Evolutionary conservation across 768 basidiomycete species (phyloP).

Genomic region (Lentinula raphanica): DNA sequence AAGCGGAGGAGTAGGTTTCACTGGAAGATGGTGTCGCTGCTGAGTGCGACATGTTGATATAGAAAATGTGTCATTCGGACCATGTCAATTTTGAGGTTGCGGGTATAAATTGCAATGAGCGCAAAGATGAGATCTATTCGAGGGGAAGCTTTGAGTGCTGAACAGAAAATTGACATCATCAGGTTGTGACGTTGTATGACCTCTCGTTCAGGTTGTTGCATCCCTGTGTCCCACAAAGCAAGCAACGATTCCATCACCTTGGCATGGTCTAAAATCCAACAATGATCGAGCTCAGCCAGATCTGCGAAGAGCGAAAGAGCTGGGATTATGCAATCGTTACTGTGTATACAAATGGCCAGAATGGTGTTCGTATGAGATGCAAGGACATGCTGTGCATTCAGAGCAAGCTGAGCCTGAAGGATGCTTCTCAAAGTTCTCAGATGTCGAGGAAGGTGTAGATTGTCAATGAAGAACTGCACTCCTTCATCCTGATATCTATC

Average conservation of each 20-base stretch:
- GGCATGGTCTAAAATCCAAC: slow-evolving; percentile 67
- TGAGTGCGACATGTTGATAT: slow-evolving; percentile 77
- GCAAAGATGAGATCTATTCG: slow-evolving; percentile 89
- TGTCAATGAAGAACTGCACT: slow-evolving; percentile 75
- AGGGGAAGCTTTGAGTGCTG: slow-evolving; percentile 60
- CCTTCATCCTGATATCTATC: slow-evolving; percentile 87
- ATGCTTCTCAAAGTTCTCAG: slow-evolving; percentile 83
- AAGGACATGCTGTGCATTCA: slow-evolving; percentile 65
- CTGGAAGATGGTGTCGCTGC: slow-evolving; percentile 60
- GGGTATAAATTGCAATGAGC: slow-evolving; percentile 73
- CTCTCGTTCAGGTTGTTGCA: slow-evolving; percentile 43
- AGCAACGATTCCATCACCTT: slow-evolving; percentile 69
- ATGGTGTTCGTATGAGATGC: slow-evolving; percentile 53
- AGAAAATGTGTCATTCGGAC: slow-evolving; percentile 78
- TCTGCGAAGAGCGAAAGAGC: slow-evolving; percentile 76
- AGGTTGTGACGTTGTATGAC: slow-evolving; percentile 55
- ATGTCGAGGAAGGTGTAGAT: slow-evolving; percentile 73
- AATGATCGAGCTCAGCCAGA: slow-evolving; percentile 56
- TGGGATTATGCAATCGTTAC: slow-evolving; percentile 56
- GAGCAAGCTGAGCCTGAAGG: slow-evolving; percentile 73
- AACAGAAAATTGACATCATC: slow-evolving; percentile 73
- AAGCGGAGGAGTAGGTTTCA: slow-evolving; percentile 85
- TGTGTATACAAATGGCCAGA: slow-evolving; percentile 44
- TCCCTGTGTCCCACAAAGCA: slow-evolving; percentile 62
- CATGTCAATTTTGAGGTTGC: slow-evolving; percentile 76